Percentiles rank a stretch among this genome's conserved stretches.
Evolutionary conservation across 2,329 filamentous ascomycete species (phyloP).

Genomic region (Mycosphaerella sp.): DNA sequence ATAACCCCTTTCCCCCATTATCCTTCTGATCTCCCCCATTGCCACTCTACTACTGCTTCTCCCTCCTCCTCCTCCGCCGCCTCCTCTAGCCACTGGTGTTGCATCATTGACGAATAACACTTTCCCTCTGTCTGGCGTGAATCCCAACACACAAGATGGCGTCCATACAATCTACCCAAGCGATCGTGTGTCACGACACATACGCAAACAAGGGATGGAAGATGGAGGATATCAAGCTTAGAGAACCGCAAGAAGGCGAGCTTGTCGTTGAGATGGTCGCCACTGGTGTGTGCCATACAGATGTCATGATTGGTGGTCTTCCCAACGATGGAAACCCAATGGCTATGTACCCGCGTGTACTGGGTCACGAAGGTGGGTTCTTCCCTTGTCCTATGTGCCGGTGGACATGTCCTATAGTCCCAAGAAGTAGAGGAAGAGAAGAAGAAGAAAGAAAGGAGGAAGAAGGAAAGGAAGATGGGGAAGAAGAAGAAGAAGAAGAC

Average conservation of each 20-base stretch:
- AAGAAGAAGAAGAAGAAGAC: neutral
- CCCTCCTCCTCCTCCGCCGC: too few species aligned
- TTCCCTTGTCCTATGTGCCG: neutral
- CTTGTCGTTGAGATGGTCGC: constrained; percentile 50
- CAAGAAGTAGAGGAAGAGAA: too few species aligned
- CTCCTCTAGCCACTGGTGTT: constrained; percentile 13
- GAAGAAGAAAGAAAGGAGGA: neutral
- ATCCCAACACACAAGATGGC: constrained; percentile 16
- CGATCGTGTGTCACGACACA: constrained; percentile 38
- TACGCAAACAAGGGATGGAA: constrained; percentile 37
- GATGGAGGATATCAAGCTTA: constrained; percentile 35
- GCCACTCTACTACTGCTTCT: too few species aligned
- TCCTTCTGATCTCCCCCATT: too few species aligned
- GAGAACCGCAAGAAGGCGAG: constrained; percentile 42
- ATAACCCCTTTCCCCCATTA: too few species aligned
- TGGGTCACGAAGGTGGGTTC: constrained; percentile 49
- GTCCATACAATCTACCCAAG: constrained; percentile 23
- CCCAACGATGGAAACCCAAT: constrained; percentile 33
- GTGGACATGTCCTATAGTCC: too few species aligned
- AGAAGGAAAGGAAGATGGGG: neutral
- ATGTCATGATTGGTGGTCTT: constrained; percentile 43
- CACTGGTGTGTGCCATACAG: constrained; percentile 51
- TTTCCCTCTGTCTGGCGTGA: neutral
- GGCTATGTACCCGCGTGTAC: constrained; percentile 43
- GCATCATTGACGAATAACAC: constrained; percentile 22